These are phyloP conservation scores for Emmonsiellopsis sp. DNA, from an alignment of 2,329 filamentous ascomycete genomes.

Conservation along the genomic window DNA sequence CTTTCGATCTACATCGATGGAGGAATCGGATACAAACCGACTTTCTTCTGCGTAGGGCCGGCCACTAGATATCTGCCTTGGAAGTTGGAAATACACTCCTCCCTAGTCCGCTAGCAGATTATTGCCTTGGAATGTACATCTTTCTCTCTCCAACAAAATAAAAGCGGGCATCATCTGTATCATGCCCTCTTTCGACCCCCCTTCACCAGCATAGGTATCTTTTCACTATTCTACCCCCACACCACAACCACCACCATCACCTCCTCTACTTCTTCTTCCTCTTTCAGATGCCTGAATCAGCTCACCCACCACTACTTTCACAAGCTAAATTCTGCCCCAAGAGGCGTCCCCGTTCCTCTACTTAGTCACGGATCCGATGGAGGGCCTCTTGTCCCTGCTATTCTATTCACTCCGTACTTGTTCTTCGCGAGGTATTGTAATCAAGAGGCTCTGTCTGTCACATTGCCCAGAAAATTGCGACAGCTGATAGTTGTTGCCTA, in stretches of 20 bases:
- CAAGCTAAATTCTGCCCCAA: background rate
- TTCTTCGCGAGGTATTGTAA: slow-evolving; percentile 7
- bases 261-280: background rate
- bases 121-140: background rate
- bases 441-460: background rate
- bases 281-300: background rate
- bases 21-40: background rate
- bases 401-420: slow-evolving; percentile 1
- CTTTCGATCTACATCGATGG: background rate
- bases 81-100: no score
- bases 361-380: background rate
- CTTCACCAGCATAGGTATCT: background rate
- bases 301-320: background rate
- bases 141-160: background rate
- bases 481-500: background rate
- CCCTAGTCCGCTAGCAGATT: no score
- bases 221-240: no score
- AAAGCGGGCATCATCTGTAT: no score
- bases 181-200: background rate
- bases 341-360: background rate
- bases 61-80: no score
- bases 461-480: slow-evolving; percentile 2
- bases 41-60: background rate
- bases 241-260: background rate
- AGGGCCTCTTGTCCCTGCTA: background rate